Base-by-base conservation (phyloP, 768 basidiomycete species). In the Hygrocybe punicea region DNA sequence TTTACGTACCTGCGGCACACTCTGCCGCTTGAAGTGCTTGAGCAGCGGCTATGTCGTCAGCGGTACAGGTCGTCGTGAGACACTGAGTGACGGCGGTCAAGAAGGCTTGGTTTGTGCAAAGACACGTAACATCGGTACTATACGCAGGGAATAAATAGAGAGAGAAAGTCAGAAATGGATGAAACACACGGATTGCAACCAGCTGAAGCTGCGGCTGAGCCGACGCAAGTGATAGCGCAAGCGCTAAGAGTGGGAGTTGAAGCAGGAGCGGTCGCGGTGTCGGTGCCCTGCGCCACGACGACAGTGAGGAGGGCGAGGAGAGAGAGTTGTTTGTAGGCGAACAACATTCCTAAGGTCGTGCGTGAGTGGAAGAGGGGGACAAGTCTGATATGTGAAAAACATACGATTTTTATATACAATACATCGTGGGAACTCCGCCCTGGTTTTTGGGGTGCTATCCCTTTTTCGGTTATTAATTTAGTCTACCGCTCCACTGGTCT, bases 31-130 rank as follows among this genome's bases (percentile, higher is more conserved):
- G 71, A 25, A 78, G 67, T 13, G 52, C 51, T 10, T 19, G 1
- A 0, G 79, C 80, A 1, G 70, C n/a, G 1, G 51, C 6, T 0
- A 62, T 1, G 9, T 80, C 80, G 0, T 52, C 49, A 0, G 67
- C 0, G 0, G 73, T 63, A 57, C 80, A 81, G 39, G 61, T 70
- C 1, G 58, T 17, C 19, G 33, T 2, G 19, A 81, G 66, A 60
- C 80, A 81, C 5, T 23, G 1, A 0, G 1, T 6, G 2, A 72
- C 73, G 1, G 65, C 65, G 3, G 2, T 0, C 56, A 78, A 76
- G 76, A 77, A 81, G 2, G 57, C 44, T 1, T 50, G 8, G 50
- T 69, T 75, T 2, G 69, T 62, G 67, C 80, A 81, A 19, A 77
- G 59, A 51, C 80, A 81, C 0, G 56, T 0, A 16, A 75, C 0